Conservation (phyloP, 805 yeast genomes). For the Schwanniomyces sp. region DNA sequence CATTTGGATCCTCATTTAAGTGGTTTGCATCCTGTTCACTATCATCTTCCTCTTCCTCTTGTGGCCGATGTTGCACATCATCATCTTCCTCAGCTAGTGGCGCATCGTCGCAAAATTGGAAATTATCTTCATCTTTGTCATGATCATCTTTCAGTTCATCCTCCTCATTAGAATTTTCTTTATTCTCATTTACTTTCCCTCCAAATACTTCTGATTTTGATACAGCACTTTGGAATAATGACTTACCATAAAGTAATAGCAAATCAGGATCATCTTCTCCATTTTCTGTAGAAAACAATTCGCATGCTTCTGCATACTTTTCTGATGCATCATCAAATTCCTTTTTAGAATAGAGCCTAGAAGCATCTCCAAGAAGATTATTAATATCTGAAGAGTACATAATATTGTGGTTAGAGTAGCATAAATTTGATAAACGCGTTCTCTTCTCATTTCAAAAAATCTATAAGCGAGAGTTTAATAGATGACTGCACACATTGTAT, state of each 20-base stretch:
- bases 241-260: constrained; percentile 73
- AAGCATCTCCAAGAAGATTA: constrained; percentile 57
- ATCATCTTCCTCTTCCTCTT: constrained; percentile 14
- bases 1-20: constrained; percentile 55
- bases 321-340: constrained; percentile 70
- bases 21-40: constrained; percentile 23
- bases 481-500: no score
- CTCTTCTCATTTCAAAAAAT: background rate
- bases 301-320: constrained; percentile 74
- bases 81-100: constrained; percentile 22
- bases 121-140: constrained; percentile 21
- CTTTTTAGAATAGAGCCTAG: constrained; percentile 61
- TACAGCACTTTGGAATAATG: constrained; percentile 76
- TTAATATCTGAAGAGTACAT: constrained; percentile 43
- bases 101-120: constrained; percentile 28
- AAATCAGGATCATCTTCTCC: constrained; percentile 73
- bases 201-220: constrained; percentile 76
- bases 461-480: no score
- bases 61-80: constrained; percentile 10
- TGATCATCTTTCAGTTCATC: constrained; percentile 21
- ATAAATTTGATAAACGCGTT: background rate
- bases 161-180: constrained; percentile 21
- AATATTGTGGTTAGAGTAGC: background rate
- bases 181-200: constrained; percentile 25
- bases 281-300: constrained; percentile 44